Evolutionary conservation across 257 asterid genomes (phyloP).

Genomic region (Penstemon newberryi): DNA sequence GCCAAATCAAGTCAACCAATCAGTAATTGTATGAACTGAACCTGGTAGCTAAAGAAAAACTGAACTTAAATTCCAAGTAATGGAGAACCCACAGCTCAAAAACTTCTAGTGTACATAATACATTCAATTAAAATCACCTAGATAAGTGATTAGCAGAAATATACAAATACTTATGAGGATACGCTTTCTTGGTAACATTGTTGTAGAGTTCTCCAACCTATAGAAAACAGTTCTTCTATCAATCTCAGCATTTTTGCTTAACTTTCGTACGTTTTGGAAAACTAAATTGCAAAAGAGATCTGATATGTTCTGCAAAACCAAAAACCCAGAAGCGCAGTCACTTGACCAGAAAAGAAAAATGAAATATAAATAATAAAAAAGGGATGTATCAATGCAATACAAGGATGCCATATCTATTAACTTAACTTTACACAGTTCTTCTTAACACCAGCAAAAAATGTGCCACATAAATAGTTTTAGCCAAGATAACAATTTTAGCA

Average conservation of each 20-base stretch:
- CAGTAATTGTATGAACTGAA: neutral
- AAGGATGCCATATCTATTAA: neutral
- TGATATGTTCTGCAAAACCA: slow-evolving; percentile 47
- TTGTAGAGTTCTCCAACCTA: slow-evolving; percentile 50
- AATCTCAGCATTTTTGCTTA: slow-evolving; percentile 55
- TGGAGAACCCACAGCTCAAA: neutral
- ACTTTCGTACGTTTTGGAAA: slow-evolving; percentile 43
- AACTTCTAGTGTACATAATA: neutral
- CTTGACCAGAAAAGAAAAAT: slow-evolving; percentile 2
- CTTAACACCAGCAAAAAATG: neutral
- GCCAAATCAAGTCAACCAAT: slow-evolving; percentile 12
- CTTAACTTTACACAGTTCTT: neutral
- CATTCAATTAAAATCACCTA: neutral
- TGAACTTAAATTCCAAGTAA: neutral
- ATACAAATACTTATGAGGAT: slow-evolving; percentile 49
- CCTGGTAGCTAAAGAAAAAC: neutral
- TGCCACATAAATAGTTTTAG: neutral
- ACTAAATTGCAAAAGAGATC: slow-evolving; percentile 61
- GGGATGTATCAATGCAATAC: neutral
- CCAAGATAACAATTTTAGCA: slow-evolving; percentile 8
- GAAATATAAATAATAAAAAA: slow-evolving; percentile 8
- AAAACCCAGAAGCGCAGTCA: slow-evolving; percentile 20
- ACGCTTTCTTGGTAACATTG: slow-evolving; percentile 72
- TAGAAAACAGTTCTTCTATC: slow-evolving; percentile 58
- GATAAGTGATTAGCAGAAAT: slow-evolving; percentile 24